Percentiles rank a stretch among this genome's conserved stretches.
These are phyloP conservation scores for Cladosporium sp. DNA, from an alignment of 2,329 filamentous ascomycete species.

Conservation along the genomic window DNA sequence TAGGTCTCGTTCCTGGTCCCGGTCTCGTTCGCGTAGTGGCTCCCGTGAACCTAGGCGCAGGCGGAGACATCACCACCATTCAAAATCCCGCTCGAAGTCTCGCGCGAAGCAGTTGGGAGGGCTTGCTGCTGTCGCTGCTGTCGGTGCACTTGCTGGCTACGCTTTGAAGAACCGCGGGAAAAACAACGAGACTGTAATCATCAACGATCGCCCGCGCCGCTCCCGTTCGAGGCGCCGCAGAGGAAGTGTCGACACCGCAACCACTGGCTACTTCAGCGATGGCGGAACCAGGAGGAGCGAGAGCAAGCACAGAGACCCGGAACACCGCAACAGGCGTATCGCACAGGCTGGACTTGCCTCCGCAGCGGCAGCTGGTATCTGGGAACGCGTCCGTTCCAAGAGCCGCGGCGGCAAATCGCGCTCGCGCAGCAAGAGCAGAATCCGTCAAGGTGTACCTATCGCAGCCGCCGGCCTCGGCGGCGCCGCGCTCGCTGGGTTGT, in stretches of 20 bases:
- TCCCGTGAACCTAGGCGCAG: slow-evolving; percentile 21
- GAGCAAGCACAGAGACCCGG: slow-evolving; percentile 33
- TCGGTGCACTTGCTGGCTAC: slow-evolving; percentile 52
- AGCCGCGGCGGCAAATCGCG: slow-evolving; percentile 44
- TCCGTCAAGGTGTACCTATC: slow-evolving; percentile 53
- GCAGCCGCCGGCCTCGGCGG: slow-evolving; percentile 55
- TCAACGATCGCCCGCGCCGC: slow-evolving; percentile 37
- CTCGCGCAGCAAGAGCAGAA: slow-evolving; percentile 48
- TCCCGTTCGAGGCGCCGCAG: slow-evolving; percentile 42
- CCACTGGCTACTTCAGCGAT: slow-evolving; percentile 17
- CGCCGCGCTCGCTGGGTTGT: slow-evolving; percentile 55
- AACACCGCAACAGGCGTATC: slow-evolving; percentile 53
- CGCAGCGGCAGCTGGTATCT: slow-evolving; percentile 56
- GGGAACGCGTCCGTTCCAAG: slow-evolving; percentile 51
- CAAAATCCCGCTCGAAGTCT: slow-evolving; percentile 35
- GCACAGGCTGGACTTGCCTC: slow-evolving; percentile 57
- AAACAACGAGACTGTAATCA: slow-evolving; percentile 39
- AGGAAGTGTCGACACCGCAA: slow-evolving; percentile 30
- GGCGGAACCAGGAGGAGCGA: slow-evolving; percentile 27
- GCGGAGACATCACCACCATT: slow-evolving; percentile 16
- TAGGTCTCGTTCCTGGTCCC: slow-evolving; percentile 2
- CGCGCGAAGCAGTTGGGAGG: slow-evolving; percentile 50
- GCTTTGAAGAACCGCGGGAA: slow-evolving; percentile 45
- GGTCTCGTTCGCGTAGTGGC: slow-evolving; percentile 2
- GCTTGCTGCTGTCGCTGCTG: slow-evolving; percentile 54